Percentiles rank a stretch among this genome's conserved stretches.
Evolutionary conservation across 2,329 filamentous ascomycete genomes (phyloP).

Genomic region (Lithohypha guttulata): DNA sequence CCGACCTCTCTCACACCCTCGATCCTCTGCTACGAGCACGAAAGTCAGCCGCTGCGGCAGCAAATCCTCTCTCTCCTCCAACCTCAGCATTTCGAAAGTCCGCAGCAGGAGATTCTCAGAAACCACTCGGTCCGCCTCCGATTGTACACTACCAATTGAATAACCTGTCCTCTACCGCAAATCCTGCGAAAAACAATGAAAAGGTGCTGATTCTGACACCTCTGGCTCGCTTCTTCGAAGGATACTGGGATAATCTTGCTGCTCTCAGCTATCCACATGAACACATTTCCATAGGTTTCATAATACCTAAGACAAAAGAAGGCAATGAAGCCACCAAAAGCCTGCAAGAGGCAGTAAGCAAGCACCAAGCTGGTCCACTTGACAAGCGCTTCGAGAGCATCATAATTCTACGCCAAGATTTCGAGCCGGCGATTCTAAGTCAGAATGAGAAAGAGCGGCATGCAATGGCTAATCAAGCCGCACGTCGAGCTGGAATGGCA

Average conservation of each 20-base stretch:
- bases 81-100: constrained; percentile 62
- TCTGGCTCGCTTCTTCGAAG: constrained; percentile 82
- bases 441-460: constrained; percentile 85
- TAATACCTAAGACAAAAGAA: constrained; percentile 85
- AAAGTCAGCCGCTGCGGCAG: constrained; percentile 46
- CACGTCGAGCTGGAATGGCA: constrained; percentile 77
- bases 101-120: constrained; percentile 22
- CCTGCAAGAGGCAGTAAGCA: constrained; percentile 72
- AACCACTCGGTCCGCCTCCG: constrained; percentile 59
- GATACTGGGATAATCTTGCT: constrained; percentile 89
- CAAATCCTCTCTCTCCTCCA: constrained; percentile 61
- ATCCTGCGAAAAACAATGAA: constrained; percentile 70
- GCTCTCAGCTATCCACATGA: constrained; percentile 82
- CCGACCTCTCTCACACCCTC: constrained; percentile 9
- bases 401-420: constrained; percentile 90
- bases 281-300: constrained; percentile 89
- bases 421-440: constrained; percentile 66
- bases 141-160: constrained; percentile 92
- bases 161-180: constrained; percentile 71
- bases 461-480: constrained; percentile 82
- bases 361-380: constrained; percentile 73
- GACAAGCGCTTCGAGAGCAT: constrained; percentile 81
- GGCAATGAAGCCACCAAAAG: constrained; percentile 76
- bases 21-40: constrained; percentile 31
- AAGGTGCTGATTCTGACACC: constrained; percentile 85